Evolutionary conservation across 73 alveolate species (phyloP), one percentile per base, ranked within the genome.

Genomic region (Uronychia binucleata): DNA sequence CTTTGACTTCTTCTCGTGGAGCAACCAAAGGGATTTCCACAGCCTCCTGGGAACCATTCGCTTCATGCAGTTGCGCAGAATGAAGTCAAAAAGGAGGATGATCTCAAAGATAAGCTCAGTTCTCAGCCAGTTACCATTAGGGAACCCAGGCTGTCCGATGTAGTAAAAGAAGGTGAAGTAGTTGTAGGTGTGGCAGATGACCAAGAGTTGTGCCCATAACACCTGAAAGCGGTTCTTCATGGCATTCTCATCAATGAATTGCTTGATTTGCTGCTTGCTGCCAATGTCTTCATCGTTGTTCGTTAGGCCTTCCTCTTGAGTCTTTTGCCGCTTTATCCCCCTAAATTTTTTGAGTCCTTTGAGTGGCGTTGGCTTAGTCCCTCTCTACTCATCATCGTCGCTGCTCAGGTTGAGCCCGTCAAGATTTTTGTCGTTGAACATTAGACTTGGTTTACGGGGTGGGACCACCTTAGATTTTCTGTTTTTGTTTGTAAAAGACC

Each of bases 101-200:
- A 88, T 26, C 79, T 92, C 97, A 0, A 60, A 74, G 1, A 77
- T 25, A 35, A 92, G 28, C 78, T 92, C 95, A 13, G 84, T 1
- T n/a, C 31, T 31, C 29, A 92, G 92, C 93, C 93, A 89, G 28
- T 25, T 29, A 0, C 58, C 88, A 14, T 26, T 14, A 8, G 97
- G 97, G 82, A 92, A 92, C 31, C 93, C 95, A 30, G 88, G 59
- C 25, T 85, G 1, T 1, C 95, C 97, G 14, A 89, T 57, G 77
- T 67, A 92, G 76, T 92, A 92, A 34, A 81, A 92, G 82, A 79
- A 74, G 1, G 97, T 81, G 28, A 89, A 26, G 74, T 78, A 34
- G 81, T 92, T 83, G 89, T 89, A 92, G 0, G 86, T 80, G 84
- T 74, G 79, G 0, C 85, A 35, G 0, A 85, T 28, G 26, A 79